Conservation (phyloP, 2,329 filamentous ascomycete species). For the Curvularia lunata region DNA sequence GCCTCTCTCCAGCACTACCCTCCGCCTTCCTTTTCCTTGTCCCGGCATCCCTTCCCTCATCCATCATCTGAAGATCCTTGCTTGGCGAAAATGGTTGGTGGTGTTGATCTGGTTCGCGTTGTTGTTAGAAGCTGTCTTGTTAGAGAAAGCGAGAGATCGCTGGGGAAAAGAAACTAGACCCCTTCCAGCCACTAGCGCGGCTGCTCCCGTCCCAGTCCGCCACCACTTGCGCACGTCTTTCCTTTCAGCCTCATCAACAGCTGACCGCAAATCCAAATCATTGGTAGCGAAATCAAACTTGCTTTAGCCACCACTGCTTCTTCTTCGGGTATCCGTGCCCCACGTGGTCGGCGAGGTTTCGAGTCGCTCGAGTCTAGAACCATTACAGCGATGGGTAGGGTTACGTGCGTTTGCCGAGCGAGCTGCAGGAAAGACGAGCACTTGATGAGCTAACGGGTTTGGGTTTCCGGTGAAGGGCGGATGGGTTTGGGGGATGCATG, state of each 20-base stretch:
- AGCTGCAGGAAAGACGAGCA: neutral
- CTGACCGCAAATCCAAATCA: too few species aligned
- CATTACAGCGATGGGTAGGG: too few species aligned
- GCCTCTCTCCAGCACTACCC: slow-evolving; percentile 24
- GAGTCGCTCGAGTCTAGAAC: slow-evolving; percentile 8
- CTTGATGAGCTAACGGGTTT: neutral
- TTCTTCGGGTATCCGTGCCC: neutral
- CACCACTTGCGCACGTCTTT: neutral
- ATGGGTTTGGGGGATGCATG: slow-evolving; percentile 1
- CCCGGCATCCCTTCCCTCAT: slow-evolving; percentile 24
- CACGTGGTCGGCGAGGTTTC: slow-evolving; percentile 11
- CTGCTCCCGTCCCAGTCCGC: slow-evolving; percentile 4
- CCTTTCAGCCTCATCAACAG: slow-evolving; percentile 6
- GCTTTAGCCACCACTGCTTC: neutral
- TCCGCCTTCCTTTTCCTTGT: slow-evolving; percentile 50
- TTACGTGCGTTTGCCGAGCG: slow-evolving; percentile 1
- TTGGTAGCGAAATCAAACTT: too few species aligned
- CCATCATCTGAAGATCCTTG: neutral
- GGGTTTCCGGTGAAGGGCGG: neutral
- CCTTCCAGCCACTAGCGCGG: slow-evolving; percentile 16
- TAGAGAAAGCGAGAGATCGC: neutral
- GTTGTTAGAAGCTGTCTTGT: slow-evolving; percentile 4
- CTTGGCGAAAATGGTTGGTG: slow-evolving; percentile 1
- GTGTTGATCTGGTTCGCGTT: slow-evolving; percentile 9
- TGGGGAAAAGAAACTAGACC: slow-evolving; percentile 14